Evolutionary conservation across 345 rosid genomes (phyloP), one percentile per base, ranked within the genome.

Genomic region (Pistacia integerrima): DNA sequence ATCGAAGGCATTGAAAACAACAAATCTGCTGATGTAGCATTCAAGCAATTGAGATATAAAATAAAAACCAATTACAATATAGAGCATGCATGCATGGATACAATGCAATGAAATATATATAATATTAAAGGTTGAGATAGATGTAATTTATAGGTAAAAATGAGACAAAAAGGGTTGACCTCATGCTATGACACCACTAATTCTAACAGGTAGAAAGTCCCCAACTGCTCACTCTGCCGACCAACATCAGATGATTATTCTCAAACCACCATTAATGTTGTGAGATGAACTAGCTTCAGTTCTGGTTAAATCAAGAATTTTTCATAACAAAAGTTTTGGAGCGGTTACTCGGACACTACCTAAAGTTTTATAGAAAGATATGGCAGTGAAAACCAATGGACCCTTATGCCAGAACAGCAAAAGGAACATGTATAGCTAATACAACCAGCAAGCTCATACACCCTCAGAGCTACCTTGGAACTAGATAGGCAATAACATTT

Each of bases 201-300:
- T 36, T 30, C 61, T 59, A 64, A 55, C 22, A 18, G 58, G 49
- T 12, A 69, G 60, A 56, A 49, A 79, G 11, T 11, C 80, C 48
- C 57, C 67, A 44, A 58, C 48, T 38, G 51, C 17, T 57, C 55
- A 51, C 41, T 57, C 14, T 64, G 56, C 64, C 9, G 35, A 69
- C 41, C 10, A 49, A 22, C 36, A 54, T 46, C 56, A 70, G 33
- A 6, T 8, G 1, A 17, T 30, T 51, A 12, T 67, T 49, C 71
- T 49, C 11, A 48, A 52, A 69, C 41, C 20, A 25, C 4, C 30
- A 25, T 51, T 69, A 54, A 52, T 33, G 14, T 10, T 28, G 33
- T 22, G 60, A 69, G 13, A 10, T 14, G 22, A n/a, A 66, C 44
- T 25, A 64, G 48, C 48, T 64, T 64, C 13, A 14, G 33, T 13